phyloP scores from a whole-genome alignment of 2,329 filamentous ascomycete genomes.

The Aspergillus aculeatinus region DNA sequence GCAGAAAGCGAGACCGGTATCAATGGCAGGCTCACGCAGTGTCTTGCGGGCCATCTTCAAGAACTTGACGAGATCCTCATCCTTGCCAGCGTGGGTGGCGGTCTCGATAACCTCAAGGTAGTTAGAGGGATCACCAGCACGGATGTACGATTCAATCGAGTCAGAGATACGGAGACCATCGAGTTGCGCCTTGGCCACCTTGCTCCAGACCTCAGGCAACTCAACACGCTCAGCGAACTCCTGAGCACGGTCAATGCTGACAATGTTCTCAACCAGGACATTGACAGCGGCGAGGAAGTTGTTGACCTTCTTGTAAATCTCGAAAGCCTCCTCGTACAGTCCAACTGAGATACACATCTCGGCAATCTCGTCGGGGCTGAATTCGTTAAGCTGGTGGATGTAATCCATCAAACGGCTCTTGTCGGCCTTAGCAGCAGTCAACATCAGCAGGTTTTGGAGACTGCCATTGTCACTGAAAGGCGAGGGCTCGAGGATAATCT shows the following conservation, averaged over 20 bases:
- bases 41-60: slow-evolving; percentile 97
- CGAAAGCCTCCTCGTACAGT: slow-evolving; percentile 93
- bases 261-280: slow-evolving; percentile 92
- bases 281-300: slow-evolving; percentile 84
- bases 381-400: slow-evolving; percentile 85
- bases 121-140: slow-evolving; percentile 88
- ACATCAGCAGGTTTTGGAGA: slow-evolving; percentile 91
- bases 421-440: slow-evolving; percentile 95
- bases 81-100: slow-evolving; percentile 91
- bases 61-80: slow-evolving; percentile 95
- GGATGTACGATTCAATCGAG: slow-evolving; percentile 95
- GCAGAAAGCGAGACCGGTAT: slow-evolving; percentile 90
- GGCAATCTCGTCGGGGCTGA: slow-evolving; percentile 89
- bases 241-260: slow-evolving; percentile 96
- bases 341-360: slow-evolving; percentile 91
- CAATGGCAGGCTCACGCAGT: slow-evolving; percentile 85
- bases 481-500: slow-evolving; percentile 99
- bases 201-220: slow-evolving; percentile 93
- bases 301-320: slow-evolving; percentile 97
- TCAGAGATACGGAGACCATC: slow-evolving; percentile 92
- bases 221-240: slow-evolving; percentile 95
- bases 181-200: slow-evolving; percentile 94
- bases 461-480: slow-evolving; percentile 97
- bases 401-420: slow-evolving; percentile 94
- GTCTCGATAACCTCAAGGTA: slow-evolving; percentile 96